Evolutionary conservation across 2,329 filamentous ascomycete species (phyloP).

Genomic region (Thelonectria olida): DNA sequence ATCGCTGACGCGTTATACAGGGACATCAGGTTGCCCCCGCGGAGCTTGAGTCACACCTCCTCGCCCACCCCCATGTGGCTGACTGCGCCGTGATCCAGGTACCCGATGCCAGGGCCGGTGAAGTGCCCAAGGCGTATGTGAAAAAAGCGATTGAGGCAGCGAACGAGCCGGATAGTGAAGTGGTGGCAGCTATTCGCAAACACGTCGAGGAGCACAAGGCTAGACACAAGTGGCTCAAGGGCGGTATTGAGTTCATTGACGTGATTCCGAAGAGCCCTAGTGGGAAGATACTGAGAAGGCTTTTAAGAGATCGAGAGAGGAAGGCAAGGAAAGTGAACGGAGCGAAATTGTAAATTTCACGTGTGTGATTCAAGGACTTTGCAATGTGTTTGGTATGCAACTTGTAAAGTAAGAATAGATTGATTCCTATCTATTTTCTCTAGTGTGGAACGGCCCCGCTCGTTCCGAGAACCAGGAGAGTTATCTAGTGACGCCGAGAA

Average conservation of each 20-base stretch:
- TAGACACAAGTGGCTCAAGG: conserved; percentile 72
- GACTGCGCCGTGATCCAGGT: conserved; percentile 81
- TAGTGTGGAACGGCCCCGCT: too few relatives aligned
- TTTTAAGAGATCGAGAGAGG: conserved; percentile 75
- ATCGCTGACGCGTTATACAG: neutral
- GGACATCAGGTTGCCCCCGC: conserved; percentile 78
- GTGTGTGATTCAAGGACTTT: too few relatives aligned
- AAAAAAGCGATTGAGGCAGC: conserved; percentile 56
- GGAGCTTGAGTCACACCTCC: conserved; percentile 78
- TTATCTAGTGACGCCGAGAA: too few relatives aligned
- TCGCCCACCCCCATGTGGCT: conserved; percentile 73
- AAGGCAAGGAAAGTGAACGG: conserved; percentile 2
- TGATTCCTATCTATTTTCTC: too few relatives aligned
- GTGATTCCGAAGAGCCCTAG: conserved; percentile 75
- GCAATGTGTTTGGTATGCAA: too few relatives aligned
- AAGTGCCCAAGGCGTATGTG: conserved; percentile 69
- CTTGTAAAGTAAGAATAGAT: too few relatives aligned
- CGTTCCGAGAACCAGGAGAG: too few relatives aligned
- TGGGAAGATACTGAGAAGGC: conserved; percentile 74
- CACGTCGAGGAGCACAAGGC: conserved; percentile 73
- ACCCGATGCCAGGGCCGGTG: conserved; percentile 64
- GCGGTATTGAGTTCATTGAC: conserved; percentile 68
- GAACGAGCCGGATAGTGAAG: conserved; percentile 62
- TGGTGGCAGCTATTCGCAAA: conserved; percentile 59
- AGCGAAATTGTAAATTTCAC: conserved; percentile 11